Evolutionary conservation across 805 yeast species (phyloP), one percentile per base, ranked within the genome.

Genomic region (Metschnikowia gelsemii): DNA sequence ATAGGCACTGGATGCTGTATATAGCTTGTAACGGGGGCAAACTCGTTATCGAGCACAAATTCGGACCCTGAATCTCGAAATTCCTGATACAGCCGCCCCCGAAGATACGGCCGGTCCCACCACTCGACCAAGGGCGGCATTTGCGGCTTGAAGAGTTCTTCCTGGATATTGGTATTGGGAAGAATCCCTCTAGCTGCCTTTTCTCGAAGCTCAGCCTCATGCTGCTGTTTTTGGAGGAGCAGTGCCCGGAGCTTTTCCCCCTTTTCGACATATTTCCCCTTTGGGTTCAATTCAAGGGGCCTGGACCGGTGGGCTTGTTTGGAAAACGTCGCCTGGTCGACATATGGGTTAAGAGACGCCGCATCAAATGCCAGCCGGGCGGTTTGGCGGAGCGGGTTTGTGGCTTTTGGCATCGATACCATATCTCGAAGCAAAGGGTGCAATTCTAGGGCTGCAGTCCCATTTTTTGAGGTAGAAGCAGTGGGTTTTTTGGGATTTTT

Each of bases 1-100:
- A 82, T 63, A 0, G 87, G 82, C 3, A 79, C 78, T 0, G 96
- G 97, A 62, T 89, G 96, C 49, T 86, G 91, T 2, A 91, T 72
- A 52, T 82, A 87, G n/a, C 72, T 56, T 0, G 90, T 74, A 1
- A 88, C 76, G 0, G 85, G 83, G 18, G 68, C 63, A 0, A 52
- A 51, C 20, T 69, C 72, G 38, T 61, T 68, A 26, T 64, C 63
- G 36, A 68, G 66, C 9, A 66, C 61, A 1, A 64, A 37, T 11
- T 54, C 49, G 11, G 33, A 23, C 2, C 49, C 38, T 1, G 38
- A 46, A 8, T 63, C 65, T 4, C 60, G 54, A n/a, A 70, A 43
- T 28, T 66, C 54, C 1, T 57, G 58, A 49, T 76, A 73, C 29
- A 56, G 56, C 2, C 61, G 60, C 20, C 66, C 67, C 28, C 59